Evolutionary conservation across 306 rosid species (phyloP), one percentile per base, ranked within the genome.

Genomic region (Inga laurina): DNA sequence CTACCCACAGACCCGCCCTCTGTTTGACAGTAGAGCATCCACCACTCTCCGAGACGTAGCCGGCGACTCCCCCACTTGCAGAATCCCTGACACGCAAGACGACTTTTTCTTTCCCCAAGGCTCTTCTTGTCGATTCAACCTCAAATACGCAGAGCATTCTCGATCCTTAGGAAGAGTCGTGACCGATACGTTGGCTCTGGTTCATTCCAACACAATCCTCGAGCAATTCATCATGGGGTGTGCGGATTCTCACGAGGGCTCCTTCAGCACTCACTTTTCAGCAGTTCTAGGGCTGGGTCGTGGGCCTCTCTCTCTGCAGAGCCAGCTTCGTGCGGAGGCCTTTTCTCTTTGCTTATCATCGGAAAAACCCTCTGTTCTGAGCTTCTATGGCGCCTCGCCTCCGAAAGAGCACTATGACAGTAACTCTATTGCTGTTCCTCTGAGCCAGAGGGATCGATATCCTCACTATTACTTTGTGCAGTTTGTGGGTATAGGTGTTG

Each of bases 271-370:
- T 4, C 85, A 80, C 21, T 79, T 88, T 3, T 72, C 83, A 1
- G 87, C 88, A 3, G 83, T 85, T 72, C 49, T 88, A 0, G 90
- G 90, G 43, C 75, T 88, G 5, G 90, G 88, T 18, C 72, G 90
- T 6, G 85, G 90, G 18, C 90, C 88, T 0, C 82, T 88, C 44
- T 88, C 90, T n/a, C 4, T 80, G 4, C 90, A 82, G 44, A 85
- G 41, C n/a, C 90, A 88, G 44, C 86, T 88, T 39, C 52, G 74
- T 5, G 83, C 90, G 14, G 70, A 80, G 52, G 88, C 87, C 0
- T 88, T 85, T 44, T 88, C 90, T 18, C 64, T 85, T 0, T 88
- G 85, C 64, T 30, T 76, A 0, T 77, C 62, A 30, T 82, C 84
- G 3, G 39, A 73, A 0, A 66, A 19, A 41, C 79, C 87, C 14